Evolutionary conservation across 345 rosid genomes (phyloP).

Genomic region (Arabidopsis arenosa): DNA sequence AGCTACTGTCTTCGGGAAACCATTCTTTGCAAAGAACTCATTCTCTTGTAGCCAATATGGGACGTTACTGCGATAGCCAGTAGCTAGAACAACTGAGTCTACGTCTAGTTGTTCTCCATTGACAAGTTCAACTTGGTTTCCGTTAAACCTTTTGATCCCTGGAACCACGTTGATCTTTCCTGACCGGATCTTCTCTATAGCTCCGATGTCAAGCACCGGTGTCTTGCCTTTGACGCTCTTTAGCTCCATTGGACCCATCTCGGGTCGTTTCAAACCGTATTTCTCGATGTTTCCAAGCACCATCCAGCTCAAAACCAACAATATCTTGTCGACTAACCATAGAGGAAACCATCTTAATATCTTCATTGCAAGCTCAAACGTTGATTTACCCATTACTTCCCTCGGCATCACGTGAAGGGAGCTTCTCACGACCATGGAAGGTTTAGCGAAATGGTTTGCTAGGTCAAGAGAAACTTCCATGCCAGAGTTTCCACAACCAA

Average conservation of each 20-base stretch:
- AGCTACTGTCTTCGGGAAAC: conserved; percentile 62
- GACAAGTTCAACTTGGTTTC: conserved; percentile 61
- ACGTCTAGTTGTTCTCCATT: conserved; percentile 61
- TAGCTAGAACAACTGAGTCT: conserved; percentile 72
- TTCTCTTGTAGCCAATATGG: conserved; percentile 81
- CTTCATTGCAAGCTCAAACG: conserved; percentile 62
- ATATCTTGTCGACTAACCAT: conserved; percentile 73
- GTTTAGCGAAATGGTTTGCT: conserved; percentile 67
- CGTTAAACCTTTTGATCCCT: conserved; percentile 63
- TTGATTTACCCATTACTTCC: conserved; percentile 65
- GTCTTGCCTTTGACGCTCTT: conserved; percentile 70
- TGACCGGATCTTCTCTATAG: conserved; percentile 66
- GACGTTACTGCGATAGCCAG: conserved; percentile 80
- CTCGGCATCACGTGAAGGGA: conserved; percentile 79
- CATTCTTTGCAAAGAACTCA: conserved; percentile 81
- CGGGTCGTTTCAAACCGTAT: conserved; percentile 70
- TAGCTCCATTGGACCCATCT: conserved; percentile 68
- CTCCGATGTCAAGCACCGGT: conserved; percentile 84
- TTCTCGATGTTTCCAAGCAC: conserved; percentile 62
- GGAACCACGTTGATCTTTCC: conserved; percentile 77
- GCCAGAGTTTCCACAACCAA: conserved; percentile 97
- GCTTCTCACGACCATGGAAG: conserved; percentile 85
- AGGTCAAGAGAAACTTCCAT: conserved; percentile 97
- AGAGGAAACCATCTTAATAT: conserved; percentile 75
- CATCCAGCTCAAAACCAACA: conserved; percentile 60